Evolutionary conservation across 805 yeast species (phyloP).

Genomic region (Teunomyces pallodes): DNA sequence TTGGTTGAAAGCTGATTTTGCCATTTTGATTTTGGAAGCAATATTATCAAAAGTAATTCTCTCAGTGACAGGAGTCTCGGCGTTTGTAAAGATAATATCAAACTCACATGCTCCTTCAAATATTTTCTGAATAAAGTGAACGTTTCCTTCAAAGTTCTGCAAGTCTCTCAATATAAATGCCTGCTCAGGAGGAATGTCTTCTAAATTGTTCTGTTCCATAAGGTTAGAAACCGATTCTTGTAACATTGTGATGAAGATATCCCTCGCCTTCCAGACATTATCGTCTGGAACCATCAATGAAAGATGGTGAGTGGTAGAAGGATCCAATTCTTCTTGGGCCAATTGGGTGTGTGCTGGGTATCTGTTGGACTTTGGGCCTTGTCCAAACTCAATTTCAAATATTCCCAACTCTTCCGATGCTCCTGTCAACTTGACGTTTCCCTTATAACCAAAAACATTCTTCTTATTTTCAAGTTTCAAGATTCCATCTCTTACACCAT

Average conservation of each 20-base stretch:
- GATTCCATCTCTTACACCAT: constrained; percentile 18
- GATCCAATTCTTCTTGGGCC: constrained; percentile 48
- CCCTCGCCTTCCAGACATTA: constrained; percentile 74
- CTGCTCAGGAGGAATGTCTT: constrained; percentile 45
- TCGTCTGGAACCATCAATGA: constrained; percentile 71
- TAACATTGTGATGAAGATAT: constrained; percentile 65
- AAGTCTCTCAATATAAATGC: constrained; percentile 56
- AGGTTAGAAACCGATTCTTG: constrained; percentile 64
- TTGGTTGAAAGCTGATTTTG: constrained; percentile 41
- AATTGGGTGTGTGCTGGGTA: constrained; percentile 35
- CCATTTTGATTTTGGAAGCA: constrained; percentile 27
- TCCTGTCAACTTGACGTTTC: constrained; percentile 41
- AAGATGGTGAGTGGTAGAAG: constrained; percentile 59
- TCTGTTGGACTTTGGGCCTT: constrained; percentile 47
- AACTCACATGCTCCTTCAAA: constrained; percentile 76
- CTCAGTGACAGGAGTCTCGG: constrained; percentile 35
- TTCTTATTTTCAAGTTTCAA: constrained; percentile 24
- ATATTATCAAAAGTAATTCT: constrained; percentile 39
- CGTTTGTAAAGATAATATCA: constrained; percentile 59
- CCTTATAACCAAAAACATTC: constrained; percentile 30
- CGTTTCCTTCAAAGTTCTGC: constrained; percentile 64
- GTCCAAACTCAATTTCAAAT: constrained; percentile 60
- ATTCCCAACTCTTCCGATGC: constrained; percentile 62
- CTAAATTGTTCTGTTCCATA: constrained; percentile 21
- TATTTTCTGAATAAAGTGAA: constrained; percentile 75